Base-by-base conservation (phyloP, 176 grass and related monocot genomes). In the Bothriochloa decipiens region DNA sequence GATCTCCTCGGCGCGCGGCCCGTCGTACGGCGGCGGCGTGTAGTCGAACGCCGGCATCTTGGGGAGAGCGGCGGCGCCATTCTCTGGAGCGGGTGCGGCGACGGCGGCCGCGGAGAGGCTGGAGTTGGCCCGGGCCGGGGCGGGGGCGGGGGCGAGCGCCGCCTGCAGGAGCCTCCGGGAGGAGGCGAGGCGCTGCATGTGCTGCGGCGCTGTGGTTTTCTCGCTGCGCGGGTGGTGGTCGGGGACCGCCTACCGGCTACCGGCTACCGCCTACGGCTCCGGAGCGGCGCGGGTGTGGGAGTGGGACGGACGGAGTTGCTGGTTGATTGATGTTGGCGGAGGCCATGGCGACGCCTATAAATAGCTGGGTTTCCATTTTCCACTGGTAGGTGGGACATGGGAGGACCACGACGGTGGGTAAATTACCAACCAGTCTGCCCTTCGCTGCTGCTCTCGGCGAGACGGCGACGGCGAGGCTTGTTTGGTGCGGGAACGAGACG, bases 21-120 rank as follows among this genome's bases (percentile, higher is more conserved):
- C 96, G 7, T 95, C 81, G 74, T 98, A 98, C 52, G 85, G 92
- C n/a, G 85, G 92, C 62, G 96, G 92, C 25, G 73, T 77, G 77
- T 95, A 95, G 62, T 85, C 83, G 91, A 98, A 95, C 22, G 35
- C 77, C 39, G 96, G 91, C 85, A 95, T 95, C 84, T 75, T 93
- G 12, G 92, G 91, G 3, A 20, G 5, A 26, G 37, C 73, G 18
- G 6, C 20, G 11, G 20, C 20, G 18, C 47, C 84, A 82, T 77
- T 78, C 76, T 84, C 91, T 27, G 69, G 42, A 20, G 41, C 40
- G 4, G 68, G 53, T 18, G 75, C 75, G 40, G 84, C 78, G 66
- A 26, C 77, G 22, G 45, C 75, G 4, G 78, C 80, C 0, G 80
- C 81, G 60, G 92, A 82, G 43, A 94, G 65, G 80, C 84, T 72